Base-by-base conservation (phyloP, 164 flowering plant genomes). In the Magnolia sinica region DNA sequence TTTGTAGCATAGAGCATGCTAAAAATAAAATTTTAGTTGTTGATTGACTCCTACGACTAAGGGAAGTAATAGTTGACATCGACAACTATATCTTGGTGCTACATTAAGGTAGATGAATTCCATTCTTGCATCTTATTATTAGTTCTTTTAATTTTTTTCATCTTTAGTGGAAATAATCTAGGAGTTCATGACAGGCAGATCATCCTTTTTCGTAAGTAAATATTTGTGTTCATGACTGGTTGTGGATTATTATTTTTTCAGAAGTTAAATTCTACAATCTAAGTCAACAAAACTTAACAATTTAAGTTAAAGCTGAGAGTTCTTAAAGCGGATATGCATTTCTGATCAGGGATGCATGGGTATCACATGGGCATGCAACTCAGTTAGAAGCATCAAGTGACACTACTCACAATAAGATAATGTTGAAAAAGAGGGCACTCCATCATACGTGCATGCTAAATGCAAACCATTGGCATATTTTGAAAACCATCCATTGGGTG, bases 321-420 rank as follows among this genome's bases (percentile, higher is more conserved):
- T 51, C 50, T 78, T 78, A 24, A 59, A 67, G 72, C 29, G 58
- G 72, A 58, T 73, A 58, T 55, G 59, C 67, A 68, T 78, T 76
- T 68, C 67, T 67, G 65, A 52, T 50, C 73, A 68, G 77, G 77
- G 76, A 71, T 76, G 59, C 64, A 55, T 55, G 20, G 72, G 66
- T 75, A 27, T 75, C 77, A 68, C 71, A 55, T 59, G 72, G 24
- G 51, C 50, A 75, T 75, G 71, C 64, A 29, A 75, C 77, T 75
- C 72, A 75, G n/a, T n/a, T n/a, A n/a, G 77, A 75, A 70, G 77
- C 77, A 68, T 68, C 24, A 23, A 29, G 65, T 24, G 77, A 75
- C 50, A 75, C 50, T 68, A 19, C 64, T 19, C 77, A 75, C 64
- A 64, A n/a, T 45, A 55, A 23, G 24, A 23, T 23, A 23, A 23